Conservation (phyloP, 108 stramenopile species). For the Cyclotella sp. region DNA sequence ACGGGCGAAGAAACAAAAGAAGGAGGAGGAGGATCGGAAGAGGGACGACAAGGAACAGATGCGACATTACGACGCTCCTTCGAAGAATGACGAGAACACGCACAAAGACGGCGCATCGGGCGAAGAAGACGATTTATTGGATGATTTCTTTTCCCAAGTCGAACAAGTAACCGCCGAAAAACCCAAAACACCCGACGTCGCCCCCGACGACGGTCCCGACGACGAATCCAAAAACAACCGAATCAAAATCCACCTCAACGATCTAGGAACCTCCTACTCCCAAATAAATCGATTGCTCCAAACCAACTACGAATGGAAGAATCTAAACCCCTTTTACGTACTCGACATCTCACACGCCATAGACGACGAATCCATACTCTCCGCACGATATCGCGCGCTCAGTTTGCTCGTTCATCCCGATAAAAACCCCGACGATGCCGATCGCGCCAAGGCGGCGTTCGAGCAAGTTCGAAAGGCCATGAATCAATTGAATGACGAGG, state of each 20-base stretch:
- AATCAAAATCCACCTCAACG: constrained; percentile 71
- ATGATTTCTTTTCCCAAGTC: constrained; percentile 88
- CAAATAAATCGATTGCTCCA: constrained; percentile 86
- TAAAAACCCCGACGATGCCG: constrained; percentile 62
- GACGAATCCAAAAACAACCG: constrained; percentile 58
- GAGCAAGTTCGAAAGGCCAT: constrained; percentile 85
- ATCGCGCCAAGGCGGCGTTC: constrained; percentile 74
- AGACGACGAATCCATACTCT: constrained; percentile 71
- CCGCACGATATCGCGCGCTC: constrained; percentile 82
- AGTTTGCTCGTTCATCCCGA: constrained; percentile 86
- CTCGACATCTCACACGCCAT: constrained; percentile 71
- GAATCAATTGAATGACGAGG: constrained; percentile 62
- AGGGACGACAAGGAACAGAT: constrained; percentile 38
- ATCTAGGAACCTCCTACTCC: constrained; percentile 66
- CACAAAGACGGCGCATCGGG: constrained; percentile 35
- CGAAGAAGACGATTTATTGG: constrained; percentile 71
- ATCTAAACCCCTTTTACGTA: constrained; percentile 86
- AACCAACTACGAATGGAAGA: constrained; percentile 86
- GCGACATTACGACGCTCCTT: neutral
- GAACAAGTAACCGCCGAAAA: constrained; percentile 75
- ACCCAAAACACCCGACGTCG: constrained; percentile 51
- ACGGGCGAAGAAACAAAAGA: constrained; percentile 32
- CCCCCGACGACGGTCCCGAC: constrained; percentile 26
- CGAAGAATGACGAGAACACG: constrained; percentile 13
- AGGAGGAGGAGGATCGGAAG: constrained; percentile 53